phyloP scores from a whole-genome alignment of 768 basidiomycete genomes.

The Crassisporium funariophilum region DNA sequence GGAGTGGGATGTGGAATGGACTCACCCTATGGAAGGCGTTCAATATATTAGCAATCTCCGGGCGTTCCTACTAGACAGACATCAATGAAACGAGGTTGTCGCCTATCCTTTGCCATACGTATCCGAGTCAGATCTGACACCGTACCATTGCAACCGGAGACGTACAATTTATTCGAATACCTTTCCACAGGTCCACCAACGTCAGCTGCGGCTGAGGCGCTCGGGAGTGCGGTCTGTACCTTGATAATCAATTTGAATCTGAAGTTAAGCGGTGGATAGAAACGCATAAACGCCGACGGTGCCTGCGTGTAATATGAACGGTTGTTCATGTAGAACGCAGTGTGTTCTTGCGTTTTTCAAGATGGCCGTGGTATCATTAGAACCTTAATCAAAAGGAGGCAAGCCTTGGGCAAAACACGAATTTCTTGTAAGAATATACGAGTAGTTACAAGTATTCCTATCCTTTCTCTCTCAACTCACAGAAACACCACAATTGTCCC shows the following conservation, averaged over 20 bases:
- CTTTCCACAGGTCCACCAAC: conserved; percentile 62
- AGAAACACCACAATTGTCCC: too few species aligned
- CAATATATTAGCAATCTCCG: conserved; percentile 50
- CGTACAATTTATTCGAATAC: conserved; percentile 74
- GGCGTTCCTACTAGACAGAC: conserved; percentile 80
- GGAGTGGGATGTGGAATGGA: conserved; percentile 1
- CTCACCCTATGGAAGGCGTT: conserved; percentile 63
- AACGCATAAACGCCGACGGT: conserved; percentile 86
- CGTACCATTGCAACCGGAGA: neutral
- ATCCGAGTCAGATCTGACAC: neutral
- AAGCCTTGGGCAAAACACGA: too few species aligned
- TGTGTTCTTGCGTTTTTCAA: conserved; percentile 67
- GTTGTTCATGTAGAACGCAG: conserved; percentile 71
- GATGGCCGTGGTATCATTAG: conserved; percentile 62
- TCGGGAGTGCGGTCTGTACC: conserved; percentile 74
- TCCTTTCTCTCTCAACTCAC: too few species aligned
- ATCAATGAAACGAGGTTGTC: conserved; percentile 54
- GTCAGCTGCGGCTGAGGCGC: conserved; percentile 69
- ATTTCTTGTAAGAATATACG: too few species aligned
- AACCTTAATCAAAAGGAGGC: conserved; percentile 61
- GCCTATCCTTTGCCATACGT: too few species aligned
- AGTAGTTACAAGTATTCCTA: too few species aligned
- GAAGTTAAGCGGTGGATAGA: neutral
- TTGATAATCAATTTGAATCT: conserved; percentile 5
- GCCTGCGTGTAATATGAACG: conserved; percentile 90